Conservation (phyloP, 1,284 basidiomycete species). For the Microbotryum intermedium region DNA sequence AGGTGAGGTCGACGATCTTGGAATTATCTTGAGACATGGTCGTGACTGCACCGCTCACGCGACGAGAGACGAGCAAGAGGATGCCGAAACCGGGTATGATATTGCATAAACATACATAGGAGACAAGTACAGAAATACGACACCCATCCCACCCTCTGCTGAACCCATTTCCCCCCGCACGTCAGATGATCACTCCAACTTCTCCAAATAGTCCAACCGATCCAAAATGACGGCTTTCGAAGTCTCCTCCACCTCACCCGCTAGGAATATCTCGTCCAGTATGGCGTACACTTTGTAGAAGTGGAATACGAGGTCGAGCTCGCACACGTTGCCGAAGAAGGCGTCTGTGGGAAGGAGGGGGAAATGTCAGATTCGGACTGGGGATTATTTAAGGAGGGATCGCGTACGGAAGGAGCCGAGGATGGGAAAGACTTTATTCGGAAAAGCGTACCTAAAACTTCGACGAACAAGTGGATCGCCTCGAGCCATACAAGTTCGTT, state of each 20-base stretch:
- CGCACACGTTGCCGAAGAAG: slow-evolving; percentile 97
- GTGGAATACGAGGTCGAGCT: slow-evolving; percentile 93
- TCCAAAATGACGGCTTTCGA: slow-evolving; percentile 89
- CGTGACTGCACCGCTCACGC: too few relatives aligned
- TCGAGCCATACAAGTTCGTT: slow-evolving; percentile 96
- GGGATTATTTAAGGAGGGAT: background rate
- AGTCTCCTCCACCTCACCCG: slow-evolving; percentile 96
- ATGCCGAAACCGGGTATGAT: too few relatives aligned
- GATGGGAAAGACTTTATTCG: background rate
- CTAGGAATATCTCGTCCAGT: slow-evolving; percentile 95
- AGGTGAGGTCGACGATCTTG: too few relatives aligned
- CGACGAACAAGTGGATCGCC: slow-evolving; percentile 95
- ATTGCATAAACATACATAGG: too few relatives aligned
- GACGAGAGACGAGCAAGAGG: too few relatives aligned
- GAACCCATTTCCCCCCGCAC: too few relatives aligned
- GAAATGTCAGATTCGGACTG: background rate
- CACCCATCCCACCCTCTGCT: too few relatives aligned
- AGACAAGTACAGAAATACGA: too few relatives aligned
- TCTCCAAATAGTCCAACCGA: slow-evolving; percentile 80
- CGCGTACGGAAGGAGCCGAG: background rate
- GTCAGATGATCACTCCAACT: slow-evolving; percentile 66
- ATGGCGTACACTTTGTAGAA: slow-evolving; percentile 99
- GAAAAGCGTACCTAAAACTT: slow-evolving; percentile 68
- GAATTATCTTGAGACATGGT: too few relatives aligned
- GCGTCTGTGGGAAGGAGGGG: slow-evolving; percentile 56